These are phyloP conservation scores for Leucogyrophana mollusca DNA, from an alignment of 768 basidiomycete genomes.

Conservation along the genomic window DNA sequence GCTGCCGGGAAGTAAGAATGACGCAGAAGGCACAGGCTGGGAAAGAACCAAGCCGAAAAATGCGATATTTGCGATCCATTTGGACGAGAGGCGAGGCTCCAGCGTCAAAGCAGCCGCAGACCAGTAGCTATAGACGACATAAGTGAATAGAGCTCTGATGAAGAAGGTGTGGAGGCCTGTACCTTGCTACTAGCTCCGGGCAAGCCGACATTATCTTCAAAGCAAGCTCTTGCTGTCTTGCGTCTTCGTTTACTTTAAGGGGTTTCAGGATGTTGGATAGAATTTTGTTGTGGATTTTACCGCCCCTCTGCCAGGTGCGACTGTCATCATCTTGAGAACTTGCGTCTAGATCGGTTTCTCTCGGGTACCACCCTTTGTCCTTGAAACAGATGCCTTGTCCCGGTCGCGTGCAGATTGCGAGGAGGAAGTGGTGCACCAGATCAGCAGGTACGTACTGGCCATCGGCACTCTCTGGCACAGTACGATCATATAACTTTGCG, in stretches of 20 bases:
- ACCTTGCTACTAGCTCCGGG: slow-evolving; percentile 85
- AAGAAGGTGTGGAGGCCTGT: slow-evolving; percentile 16
- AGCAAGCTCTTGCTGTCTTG: slow-evolving; percentile 80
- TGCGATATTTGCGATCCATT: slow-evolving; percentile 89
- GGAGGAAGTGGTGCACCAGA: slow-evolving; percentile 82
- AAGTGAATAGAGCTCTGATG: neutral
- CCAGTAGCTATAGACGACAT: slow-evolving; percentile 61
- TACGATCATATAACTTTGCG: slow-evolving; percentile 71
- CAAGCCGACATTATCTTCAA: slow-evolving; percentile 78
- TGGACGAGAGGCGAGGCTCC: slow-evolving; percentile 83
- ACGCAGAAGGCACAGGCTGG: slow-evolving; percentile 62
- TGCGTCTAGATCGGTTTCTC: slow-evolving; percentile 47
- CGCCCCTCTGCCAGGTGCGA: slow-evolving; percentile 29
- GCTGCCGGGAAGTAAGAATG: slow-evolving; percentile 54
- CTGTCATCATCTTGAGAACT: slow-evolving; percentile 37
- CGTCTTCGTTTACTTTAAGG: slow-evolving; percentile 87
- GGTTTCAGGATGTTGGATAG: slow-evolving; percentile 70
- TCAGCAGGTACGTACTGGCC: slow-evolving; percentile 67
- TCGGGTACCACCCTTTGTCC: slow-evolving; percentile 89
- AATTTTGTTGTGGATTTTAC: slow-evolving; percentile 78
- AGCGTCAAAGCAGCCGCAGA: slow-evolving; percentile 63
- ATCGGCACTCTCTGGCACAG: slow-evolving; percentile 43
- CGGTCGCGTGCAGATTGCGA: slow-evolving; percentile 78
- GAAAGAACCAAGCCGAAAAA: slow-evolving; percentile 80
- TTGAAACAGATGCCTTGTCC: slow-evolving; percentile 86